Base-by-base conservation (phyloP, 306 rosid genomes). In the cucumber (Cucumis sativus) region DNA sequence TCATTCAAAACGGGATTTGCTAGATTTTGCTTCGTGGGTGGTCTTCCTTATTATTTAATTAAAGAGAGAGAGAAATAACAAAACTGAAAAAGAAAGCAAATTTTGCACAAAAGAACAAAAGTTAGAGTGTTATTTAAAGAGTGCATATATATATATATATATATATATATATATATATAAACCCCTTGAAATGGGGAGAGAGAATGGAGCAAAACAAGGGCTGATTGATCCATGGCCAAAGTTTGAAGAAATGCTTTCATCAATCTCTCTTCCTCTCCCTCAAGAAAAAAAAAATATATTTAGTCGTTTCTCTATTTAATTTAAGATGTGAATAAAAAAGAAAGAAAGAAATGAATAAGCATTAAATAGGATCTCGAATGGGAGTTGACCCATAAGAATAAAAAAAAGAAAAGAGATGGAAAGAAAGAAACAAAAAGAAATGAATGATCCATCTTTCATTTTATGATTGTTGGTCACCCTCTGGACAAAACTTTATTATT, bases 1-100 rank as follows among this genome's bases (percentile, higher is more conserved):
- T 41, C 75, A 68, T 68, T 68, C 35, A 68, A 68, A 68, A 45
- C 75, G 75, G 75, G 75, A 68, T 68, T 68, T 68, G 75, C 75
- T 68, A 68, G 75, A 68, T 68, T 68, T 68, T 43, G 75, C 74
- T 67, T 67, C 69, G 13, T 63, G 20, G n/a, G 43, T 63, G 20
- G 43, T 60, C 47, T 4, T 61, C 40, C 17, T 65, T 52, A 15
- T 40, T 39, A 39, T 66, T 66, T 66, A 10, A 39, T 59, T 59
- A 16, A 52, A 23, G 25, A 23, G 25, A 23, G 25, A 2, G 2
- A 15, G n/a, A 16, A 23, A 23, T 30, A 63, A 35, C n/a, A 28
- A 28, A 23, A 23, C 18, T 12, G 17, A 33, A 64, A 64, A 64
- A 64, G 0, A 35, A 64, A 8, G 13, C 23, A 13, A 17, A 13